A percentile compares a stretch with the other conserved stretches of the same genome.
Evolutionary conservation across 1,139 yeast genomes (phyloP).

Genomic region (Casaregolazyma lundiana): DNA sequence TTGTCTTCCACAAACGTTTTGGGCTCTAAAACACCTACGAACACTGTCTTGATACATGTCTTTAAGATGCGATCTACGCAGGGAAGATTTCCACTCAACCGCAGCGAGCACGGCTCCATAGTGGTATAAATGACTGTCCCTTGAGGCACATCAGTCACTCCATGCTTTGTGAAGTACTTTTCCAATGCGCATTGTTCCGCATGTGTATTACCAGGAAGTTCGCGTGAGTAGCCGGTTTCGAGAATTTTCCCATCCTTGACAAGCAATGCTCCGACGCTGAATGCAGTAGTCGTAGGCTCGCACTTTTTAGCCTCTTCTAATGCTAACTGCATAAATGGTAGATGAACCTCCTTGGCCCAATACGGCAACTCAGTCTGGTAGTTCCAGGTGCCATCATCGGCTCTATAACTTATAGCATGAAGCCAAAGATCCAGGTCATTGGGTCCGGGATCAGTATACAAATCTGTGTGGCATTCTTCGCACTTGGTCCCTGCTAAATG

Average conservation of each 20-base stretch:
- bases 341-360: constrained; percentile 71
- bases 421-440: constrained; percentile 84
- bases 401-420: constrained; percentile 74
- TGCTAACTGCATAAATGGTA: constrained; percentile 57
- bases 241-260: constrained; percentile 63
- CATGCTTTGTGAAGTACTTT: constrained; percentile 52
- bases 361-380: constrained; percentile 77
- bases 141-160: constrained; percentile 49
- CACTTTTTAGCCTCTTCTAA: constrained; percentile 75
- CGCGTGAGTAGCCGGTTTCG: constrained; percentile 83
- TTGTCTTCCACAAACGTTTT: constrained; percentile 79
- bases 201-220: constrained; percentile 92
- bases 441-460: constrained; percentile 84
- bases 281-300: constrained; percentile 80
- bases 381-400: constrained; percentile 59
- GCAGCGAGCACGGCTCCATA: constrained; percentile 93
- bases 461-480: constrained; percentile 60
- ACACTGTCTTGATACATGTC: constrained; percentile 62
- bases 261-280: constrained; percentile 88
- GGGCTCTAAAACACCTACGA: constrained; percentile 92
- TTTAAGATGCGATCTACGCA: constrained; percentile 75
- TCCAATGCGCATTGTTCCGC: constrained; percentile 95
- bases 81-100: constrained; percentile 87
- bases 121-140: constrained; percentile 89
- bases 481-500: constrained; percentile 55